Evolutionary conservation across 1,139 yeast genomes (phyloP).

Genomic region (Kluyveromyces sp.): DNA sequence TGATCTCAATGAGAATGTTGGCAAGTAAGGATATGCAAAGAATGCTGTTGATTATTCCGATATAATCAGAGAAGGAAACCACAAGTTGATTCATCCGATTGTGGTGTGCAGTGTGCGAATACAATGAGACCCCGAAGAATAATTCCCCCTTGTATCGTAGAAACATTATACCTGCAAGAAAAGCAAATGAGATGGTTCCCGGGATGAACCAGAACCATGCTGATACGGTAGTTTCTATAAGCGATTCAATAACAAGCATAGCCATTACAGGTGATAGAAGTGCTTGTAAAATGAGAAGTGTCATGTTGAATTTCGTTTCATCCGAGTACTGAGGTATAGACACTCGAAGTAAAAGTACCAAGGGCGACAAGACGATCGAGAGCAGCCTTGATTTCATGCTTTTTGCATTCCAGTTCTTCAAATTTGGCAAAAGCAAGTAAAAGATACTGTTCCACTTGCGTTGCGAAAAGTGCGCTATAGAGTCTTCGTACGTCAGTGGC

Average conservation of each 20-base stretch:
- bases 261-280: constrained; percentile 21
- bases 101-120: constrained; percentile 9
- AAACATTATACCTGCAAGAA: constrained; percentile 7
- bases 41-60: constrained; percentile 82
- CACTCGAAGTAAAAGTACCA: constrained; percentile 23
- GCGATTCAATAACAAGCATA: constrained; percentile 15
- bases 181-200: constrained; percentile 3
- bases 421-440: constrained; percentile 25
- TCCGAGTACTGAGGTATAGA: constrained; percentile 25
- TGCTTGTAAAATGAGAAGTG: constrained; percentile 20
- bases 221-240: constrained; percentile 12
- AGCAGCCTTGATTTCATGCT: constrained; percentile 19
- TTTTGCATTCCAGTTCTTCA: constrained; percentile 22
- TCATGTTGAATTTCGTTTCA: constrained; percentile 9
- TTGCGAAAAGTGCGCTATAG: constrained; percentile 6
- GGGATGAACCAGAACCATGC: constrained; percentile 16
- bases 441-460: constrained; percentile 13
- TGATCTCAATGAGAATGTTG: constrained; percentile 46
- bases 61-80: constrained; percentile 1
- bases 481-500: constrained; percentile 6
- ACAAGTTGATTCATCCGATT: background rate
- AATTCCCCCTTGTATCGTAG: constrained; percentile 13
- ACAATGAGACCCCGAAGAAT: constrained; percentile 20
- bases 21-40: constrained; percentile 57
- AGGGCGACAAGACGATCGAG: constrained; percentile 26